phyloP scores from a whole-genome alignment of 805 yeast genomes.

The Zygoascus biomembranicola region DNA sequence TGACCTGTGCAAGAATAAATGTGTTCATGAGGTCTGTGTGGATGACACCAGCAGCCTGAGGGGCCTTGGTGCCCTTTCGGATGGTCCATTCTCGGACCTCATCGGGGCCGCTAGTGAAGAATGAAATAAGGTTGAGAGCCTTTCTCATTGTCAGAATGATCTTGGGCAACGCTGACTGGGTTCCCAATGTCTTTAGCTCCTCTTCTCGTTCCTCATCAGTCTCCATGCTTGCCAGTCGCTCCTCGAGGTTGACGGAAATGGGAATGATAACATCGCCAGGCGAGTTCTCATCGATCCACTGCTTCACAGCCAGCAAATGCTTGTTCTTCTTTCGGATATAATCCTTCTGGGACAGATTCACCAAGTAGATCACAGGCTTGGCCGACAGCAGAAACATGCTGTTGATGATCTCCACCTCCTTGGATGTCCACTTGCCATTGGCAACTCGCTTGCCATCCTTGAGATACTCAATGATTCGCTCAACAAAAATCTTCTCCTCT shows the following conservation, averaged over 20 bases:
- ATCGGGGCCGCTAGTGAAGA: slow-evolving; percentile 92
- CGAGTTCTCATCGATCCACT: slow-evolving; percentile 83
- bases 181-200: slow-evolving; percentile 66
- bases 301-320: slow-evolving; percentile 69
- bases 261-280: slow-evolving; percentile 91
- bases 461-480: slow-evolving; percentile 64
- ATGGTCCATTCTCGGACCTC: slow-evolving; percentile 92
- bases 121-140: slow-evolving; percentile 79
- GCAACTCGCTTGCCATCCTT: slow-evolving; percentile 84
- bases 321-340: slow-evolving; percentile 83
- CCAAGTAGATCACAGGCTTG: slow-evolving; percentile 87
- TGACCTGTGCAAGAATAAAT: slow-evolving; percentile 72
- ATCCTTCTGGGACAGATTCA: slow-evolving; percentile 84
- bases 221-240: slow-evolving; percentile 80
- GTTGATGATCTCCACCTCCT: slow-evolving; percentile 89
- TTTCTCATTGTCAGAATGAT: slow-evolving; percentile 82
- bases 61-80: slow-evolving; percentile 66
- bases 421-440: slow-evolving; percentile 77
- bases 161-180: slow-evolving; percentile 75
- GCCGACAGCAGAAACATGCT: slow-evolving; percentile 82
- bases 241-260: slow-evolving; percentile 86
- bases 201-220: slow-evolving; percentile 72
- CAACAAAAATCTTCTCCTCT: slow-evolving; percentile 50
- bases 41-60: slow-evolving; percentile 85
- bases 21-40: slow-evolving; percentile 80